Evolutionary conservation across 371 early-diverging fungal genomes (phyloP).

Genomic region (Syncephalastrum sp.): DNA sequence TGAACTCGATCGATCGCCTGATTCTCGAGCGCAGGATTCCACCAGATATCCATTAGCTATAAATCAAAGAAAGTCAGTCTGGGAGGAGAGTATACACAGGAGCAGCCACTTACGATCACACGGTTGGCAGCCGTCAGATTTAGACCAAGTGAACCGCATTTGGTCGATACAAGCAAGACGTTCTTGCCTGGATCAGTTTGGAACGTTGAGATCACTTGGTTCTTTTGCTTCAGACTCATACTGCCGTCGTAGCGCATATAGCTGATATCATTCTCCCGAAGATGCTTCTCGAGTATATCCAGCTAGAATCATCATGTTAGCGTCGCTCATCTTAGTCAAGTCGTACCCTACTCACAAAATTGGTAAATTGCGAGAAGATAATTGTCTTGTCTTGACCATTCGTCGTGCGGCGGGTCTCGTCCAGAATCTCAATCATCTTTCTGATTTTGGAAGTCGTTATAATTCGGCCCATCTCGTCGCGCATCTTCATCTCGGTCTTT

Average conservation of each 20-base stretch:
- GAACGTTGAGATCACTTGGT: conserved; percentile 46
- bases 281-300: conserved; percentile 64
- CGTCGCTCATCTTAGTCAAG: background rate
- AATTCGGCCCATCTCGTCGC: conserved; percentile 4
- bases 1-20: conserved; percentile 59
- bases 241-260: conserved; percentile 49
- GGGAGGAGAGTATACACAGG: background rate
- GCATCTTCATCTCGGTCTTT: conserved; percentile 6
- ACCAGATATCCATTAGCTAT: conserved; percentile 65
- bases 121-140: conserved; percentile 45
- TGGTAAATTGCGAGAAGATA: conserved; percentile 81
- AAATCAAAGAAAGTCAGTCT: background rate
- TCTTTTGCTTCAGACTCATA: conserved; percentile 38
- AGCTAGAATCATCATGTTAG: conserved; percentile 27
- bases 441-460: conserved; percentile 51
- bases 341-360: conserved; percentile 5
- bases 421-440: conserved; percentile 48
- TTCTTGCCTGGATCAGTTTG: conserved; percentile 42
- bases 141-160: conserved; percentile 59
- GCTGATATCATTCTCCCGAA: conserved; percentile 39
- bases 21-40: conserved; percentile 63
- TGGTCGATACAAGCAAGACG: conserved; percentile 66
- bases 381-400: conserved; percentile 64
- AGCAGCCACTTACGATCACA: conserved; percentile 4
- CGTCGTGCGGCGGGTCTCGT: conserved; percentile 22